phyloP scores from a whole-genome alignment of 306 rosid genomes.

The Vigna reflexopilosa region DNA sequence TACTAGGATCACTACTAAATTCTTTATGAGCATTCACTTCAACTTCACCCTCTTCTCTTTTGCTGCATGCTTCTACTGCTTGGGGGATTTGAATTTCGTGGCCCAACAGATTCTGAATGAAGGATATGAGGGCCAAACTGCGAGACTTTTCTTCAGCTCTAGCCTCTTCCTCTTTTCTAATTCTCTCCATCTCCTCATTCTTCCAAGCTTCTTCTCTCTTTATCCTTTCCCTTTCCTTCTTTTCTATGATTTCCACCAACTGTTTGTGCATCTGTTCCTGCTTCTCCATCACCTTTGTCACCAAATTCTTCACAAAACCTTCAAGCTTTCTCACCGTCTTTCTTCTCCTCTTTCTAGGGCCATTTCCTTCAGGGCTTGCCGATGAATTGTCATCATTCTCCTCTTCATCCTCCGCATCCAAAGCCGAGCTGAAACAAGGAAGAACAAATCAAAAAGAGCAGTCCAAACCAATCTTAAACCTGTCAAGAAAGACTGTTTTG shows the following conservation, averaged over 20 bases:
- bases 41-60: conserved; percentile 51
- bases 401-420: conserved; percentile 49
- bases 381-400: conserved; percentile 35
- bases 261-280: conserved; percentile 83
- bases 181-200: conserved; percentile 70
- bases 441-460: conserved; percentile 27
- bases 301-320: conserved; percentile 64
- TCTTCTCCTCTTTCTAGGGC: conserved; percentile 60
- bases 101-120: conserved; percentile 64
- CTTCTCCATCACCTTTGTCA: conserved; percentile 70
- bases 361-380: conserved; percentile 34
- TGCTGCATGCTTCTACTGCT: conserved; percentile 48
- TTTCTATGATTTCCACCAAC: conserved; percentile 72
- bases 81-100: conserved; percentile 58
- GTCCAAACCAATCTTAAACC: conserved; percentile 21
- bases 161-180: conserved; percentile 62
- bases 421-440: conserved; percentile 62
- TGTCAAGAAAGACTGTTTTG: not conserved
- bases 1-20: conserved; percentile 43
- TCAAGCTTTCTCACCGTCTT: conserved; percentile 49
- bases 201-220: conserved; percentile 86
- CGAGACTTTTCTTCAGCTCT: conserved; percentile 76
- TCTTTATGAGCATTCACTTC: conserved; percentile 48
- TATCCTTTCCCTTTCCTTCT: conserved; percentile 72
- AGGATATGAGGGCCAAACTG: conserved; percentile 66